A percentile compares a stretch with the other conserved stretches of the same genome.
These are phyloP conservation scores for Phoenix roebelenii DNA, from an alignment of 176 grass and related monocot species.

Conservation along the genomic window DNA sequence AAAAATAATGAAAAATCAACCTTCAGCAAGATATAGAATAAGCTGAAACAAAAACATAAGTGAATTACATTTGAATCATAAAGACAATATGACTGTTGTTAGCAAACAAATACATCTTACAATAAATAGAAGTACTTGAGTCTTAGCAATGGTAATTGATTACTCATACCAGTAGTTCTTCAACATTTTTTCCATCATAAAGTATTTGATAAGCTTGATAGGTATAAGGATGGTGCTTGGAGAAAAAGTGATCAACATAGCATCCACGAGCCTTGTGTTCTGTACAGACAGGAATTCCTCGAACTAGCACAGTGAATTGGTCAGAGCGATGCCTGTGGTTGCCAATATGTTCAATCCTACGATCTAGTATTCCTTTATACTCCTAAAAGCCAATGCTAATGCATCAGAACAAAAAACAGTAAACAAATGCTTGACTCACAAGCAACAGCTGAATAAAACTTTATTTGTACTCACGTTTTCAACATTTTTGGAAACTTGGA, in stretches of 20 bases:
- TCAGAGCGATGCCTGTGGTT: slow-evolving; percentile 42
- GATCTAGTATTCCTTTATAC: slow-evolving; percentile 40
- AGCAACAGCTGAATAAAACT: too few species aligned
- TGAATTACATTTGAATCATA: too few species aligned
- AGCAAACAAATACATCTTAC: too few species aligned
- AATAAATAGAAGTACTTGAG: too few species aligned
- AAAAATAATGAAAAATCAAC: too few species aligned
- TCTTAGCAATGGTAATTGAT: too few species aligned
- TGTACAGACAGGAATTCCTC: slow-evolving; percentile 55
- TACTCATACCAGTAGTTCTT: slow-evolving; percentile 27
- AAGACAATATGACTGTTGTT: too few species aligned
- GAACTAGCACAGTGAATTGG: slow-evolving; percentile 72
- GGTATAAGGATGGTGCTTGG: slow-evolving; percentile 49
- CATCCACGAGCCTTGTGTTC: slow-evolving; percentile 65
- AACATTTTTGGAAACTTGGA: too few species aligned
- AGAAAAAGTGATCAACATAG: slow-evolving; percentile 71
- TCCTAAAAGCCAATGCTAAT: slow-evolving; percentile 20
- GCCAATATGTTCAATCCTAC: slow-evolving; percentile 48
- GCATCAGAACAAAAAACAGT: slow-evolving; percentile 10
- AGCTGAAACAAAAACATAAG: too few species aligned
- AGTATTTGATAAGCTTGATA: slow-evolving; percentile 60
- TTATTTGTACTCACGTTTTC: too few species aligned
- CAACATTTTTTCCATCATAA: slow-evolving; percentile 42
- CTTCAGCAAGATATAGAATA: too few species aligned
- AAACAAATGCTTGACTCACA: too few species aligned